Evolutionary conservation across 805 yeast genomes (phyloP).

Genomic region (Candida broadrunensis): DNA sequence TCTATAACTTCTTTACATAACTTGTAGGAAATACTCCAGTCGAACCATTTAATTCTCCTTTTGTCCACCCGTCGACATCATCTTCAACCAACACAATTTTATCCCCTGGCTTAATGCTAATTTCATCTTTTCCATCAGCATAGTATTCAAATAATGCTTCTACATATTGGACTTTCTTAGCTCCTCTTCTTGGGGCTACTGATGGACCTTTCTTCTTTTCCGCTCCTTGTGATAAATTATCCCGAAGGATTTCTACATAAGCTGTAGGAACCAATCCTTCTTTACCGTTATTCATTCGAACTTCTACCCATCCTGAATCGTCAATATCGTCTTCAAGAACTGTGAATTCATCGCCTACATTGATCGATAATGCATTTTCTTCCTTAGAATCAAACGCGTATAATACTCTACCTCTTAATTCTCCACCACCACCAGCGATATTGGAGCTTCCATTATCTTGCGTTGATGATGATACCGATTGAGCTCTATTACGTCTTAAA

Average conservation of each 20-base stretch:
- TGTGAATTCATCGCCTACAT: conserved; percentile 27
- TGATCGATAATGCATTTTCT: neutral
- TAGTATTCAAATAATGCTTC: conserved; percentile 72
- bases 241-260: conserved; percentile 52
- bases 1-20: conserved; percentile 45
- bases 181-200: conserved; percentile 77
- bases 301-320: conserved; percentile 90
- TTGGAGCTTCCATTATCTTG: conserved; percentile 5
- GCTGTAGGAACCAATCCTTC: conserved; percentile 85
- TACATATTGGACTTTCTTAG: conserved; percentile 59
- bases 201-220: conserved; percentile 63
- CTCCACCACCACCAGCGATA: neutral
- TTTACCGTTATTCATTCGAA: conserved; percentile 39
- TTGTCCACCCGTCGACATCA: conserved; percentile 85
- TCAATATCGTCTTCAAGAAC: conserved; percentile 64
- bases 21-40: conserved; percentile 60
- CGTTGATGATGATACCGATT: conserved; percentile 18
- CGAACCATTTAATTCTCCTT: conserved; percentile 59
- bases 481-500: conserved; percentile 31
- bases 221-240: conserved; percentile 5
- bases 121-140: conserved; percentile 79
- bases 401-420: conserved; percentile 19
- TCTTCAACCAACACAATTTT: conserved; percentile 58
- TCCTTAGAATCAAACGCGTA: conserved; percentile 51
- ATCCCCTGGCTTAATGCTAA: conserved; percentile 72